phyloP scores from a whole-genome alignment of 495 filamentous ascomycete genomes.

The Aspergillus heteromorphus region DNA sequence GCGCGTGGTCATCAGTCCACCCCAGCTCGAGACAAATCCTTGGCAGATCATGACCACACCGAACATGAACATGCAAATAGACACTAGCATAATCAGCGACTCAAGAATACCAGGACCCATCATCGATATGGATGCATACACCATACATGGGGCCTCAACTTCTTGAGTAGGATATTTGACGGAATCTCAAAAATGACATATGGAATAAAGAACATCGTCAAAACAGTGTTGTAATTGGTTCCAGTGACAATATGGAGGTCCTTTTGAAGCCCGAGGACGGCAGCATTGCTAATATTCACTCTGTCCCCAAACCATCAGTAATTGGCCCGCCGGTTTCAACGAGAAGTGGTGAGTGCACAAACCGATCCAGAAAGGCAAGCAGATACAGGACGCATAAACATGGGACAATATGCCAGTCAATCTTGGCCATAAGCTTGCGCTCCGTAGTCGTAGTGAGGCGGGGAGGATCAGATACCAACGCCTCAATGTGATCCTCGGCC shows the following conservation, averaged over 20 bases:
- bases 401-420: constrained; percentile 77
- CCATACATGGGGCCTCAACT: constrained; percentile 77
- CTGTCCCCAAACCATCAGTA: constrained; percentile 23
- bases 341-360: constrained; percentile 15
- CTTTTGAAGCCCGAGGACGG: constrained; percentile 53
- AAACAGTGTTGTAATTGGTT: constrained; percentile 68
- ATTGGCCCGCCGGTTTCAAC: background rate
- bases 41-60: constrained; percentile 72
- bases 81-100: constrained; percentile 34
- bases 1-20: constrained; percentile 71
- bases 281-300: constrained; percentile 66
- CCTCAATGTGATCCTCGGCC: constrained; percentile 25
- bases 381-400: constrained; percentile 79
- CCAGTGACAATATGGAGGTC: constrained; percentile 54
- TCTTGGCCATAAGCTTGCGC: constrained; percentile 63
- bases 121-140: constrained; percentile 28
- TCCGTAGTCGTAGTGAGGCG: constrained; percentile 55
- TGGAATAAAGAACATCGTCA: constrained; percentile 90
- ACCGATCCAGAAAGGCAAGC: constrained; percentile 82
- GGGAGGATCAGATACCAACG: constrained; percentile 21
- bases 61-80: constrained; percentile 76
- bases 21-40: constrained; percentile 73
- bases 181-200: constrained; percentile 86
- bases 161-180: constrained; percentile 81
- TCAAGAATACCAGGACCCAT: background rate